Conservation (phyloP, 2,329 filamentous ascomycete genomes). For the Diaporthe ampelina region DNA sequence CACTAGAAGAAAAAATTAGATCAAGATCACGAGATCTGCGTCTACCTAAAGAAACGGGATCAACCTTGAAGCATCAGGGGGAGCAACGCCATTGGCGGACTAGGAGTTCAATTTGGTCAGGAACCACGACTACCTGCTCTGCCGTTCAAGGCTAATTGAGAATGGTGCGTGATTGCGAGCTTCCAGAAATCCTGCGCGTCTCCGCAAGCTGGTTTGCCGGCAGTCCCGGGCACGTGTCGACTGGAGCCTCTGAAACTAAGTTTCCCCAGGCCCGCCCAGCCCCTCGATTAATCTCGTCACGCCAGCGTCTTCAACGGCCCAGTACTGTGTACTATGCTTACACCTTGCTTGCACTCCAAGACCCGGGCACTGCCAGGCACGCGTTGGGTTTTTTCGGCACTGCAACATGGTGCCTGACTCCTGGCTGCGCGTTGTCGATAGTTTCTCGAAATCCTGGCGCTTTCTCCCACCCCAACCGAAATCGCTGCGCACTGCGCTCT, state of each 20-base stretch:
- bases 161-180: conserved; percentile 21
- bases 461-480: background rate
- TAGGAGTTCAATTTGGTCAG: conserved; percentile 2
- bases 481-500: background rate
- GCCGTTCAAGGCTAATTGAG: background rate
- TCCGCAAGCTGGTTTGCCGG: conserved; percentile 35
- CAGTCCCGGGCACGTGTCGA: conserved; percentile 34
- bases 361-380: background rate
- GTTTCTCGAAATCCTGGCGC: background rate
- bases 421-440: background rate
- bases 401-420: conserved; percentile 19
- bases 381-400: background rate
- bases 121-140: conserved; percentile 14
- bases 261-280: conserved; percentile 37
- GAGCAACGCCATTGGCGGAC: background rate
- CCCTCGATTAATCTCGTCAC: conserved; percentile 31
- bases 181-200: conserved; percentile 30
- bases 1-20: background rate
- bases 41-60: background rate
- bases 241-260: conserved; percentile 32
- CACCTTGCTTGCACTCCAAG: background rate
- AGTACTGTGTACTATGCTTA: background rate
- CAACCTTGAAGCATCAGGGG: conserved; percentile 15
- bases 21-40: conserved; percentile 11
- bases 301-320: conserved; percentile 5